A percentile compares a stretch with the other conserved stretches of the same genome.
phyloP scores from a whole-genome alignment of 495 filamentous ascomycete species.

The Xylaria scruposa region DNA sequence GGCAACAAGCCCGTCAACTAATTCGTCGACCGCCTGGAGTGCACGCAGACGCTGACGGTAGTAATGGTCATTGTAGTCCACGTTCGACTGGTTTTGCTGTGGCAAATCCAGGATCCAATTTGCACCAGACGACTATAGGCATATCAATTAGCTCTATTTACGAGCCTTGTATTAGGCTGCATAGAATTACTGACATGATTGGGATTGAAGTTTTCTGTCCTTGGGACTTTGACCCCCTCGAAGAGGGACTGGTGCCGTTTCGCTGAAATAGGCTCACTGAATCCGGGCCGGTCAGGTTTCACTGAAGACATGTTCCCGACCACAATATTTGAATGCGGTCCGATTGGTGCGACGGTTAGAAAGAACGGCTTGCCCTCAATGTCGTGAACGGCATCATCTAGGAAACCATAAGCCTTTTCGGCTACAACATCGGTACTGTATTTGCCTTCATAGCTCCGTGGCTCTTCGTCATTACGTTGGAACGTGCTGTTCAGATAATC shows the following conservation, averaged over 20 bases:
- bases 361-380: conserved; percentile 64
- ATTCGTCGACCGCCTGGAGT: conserved; percentile 69
- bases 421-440: conserved; percentile 68
- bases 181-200: conserved; percentile 46
- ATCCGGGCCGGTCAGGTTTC: conserved; percentile 25
- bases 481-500: conserved; percentile 68
- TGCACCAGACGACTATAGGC: conserved; percentile 54
- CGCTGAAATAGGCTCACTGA: conserved; percentile 57
- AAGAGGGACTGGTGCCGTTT: conserved; percentile 53
- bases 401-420: conserved; percentile 64
- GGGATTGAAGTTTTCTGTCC: conserved; percentile 57
- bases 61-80: conserved; percentile 69
- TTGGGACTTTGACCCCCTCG: conserved; percentile 51
- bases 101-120: conserved; percentile 64
- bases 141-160: conserved; percentile 24
- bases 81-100: conserved; percentile 57
- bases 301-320: conserved; percentile 25
- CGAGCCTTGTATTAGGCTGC: neutral
- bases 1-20: conserved; percentile 61
- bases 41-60: conserved; percentile 68
- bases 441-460: conserved; percentile 60
- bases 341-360: conserved; percentile 64
- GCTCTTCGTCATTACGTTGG: conserved; percentile 63
- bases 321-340: conserved; percentile 67
- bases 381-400: conserved; percentile 62